Percentiles rank a stretch among this genome's conserved stretches.
Conservation (phyloP, 2,329 filamentous ascomycete genomes). For the Ophiostoma ulmi region DNA sequence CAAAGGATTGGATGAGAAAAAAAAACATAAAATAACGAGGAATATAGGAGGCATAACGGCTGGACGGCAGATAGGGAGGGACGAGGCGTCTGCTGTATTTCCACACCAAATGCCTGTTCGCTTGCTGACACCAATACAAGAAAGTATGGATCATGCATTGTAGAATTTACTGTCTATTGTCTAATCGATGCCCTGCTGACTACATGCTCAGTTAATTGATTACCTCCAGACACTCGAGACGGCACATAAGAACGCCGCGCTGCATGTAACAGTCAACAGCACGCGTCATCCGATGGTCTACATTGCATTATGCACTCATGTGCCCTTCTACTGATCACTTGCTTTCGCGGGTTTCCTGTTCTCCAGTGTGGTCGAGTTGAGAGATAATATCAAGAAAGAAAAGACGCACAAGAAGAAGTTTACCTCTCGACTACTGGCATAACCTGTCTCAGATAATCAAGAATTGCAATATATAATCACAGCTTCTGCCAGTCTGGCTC, state of each 20-base stretch:
- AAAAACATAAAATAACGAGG: not conserved
- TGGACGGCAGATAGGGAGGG: slow-evolving; percentile 13
- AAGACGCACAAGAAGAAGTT: not conserved
- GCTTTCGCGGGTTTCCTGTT: not conserved
- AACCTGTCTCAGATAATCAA: not conserved
- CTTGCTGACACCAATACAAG: slow-evolving; percentile 25
- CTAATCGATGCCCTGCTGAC: not conserved
- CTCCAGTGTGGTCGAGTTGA: not conserved
- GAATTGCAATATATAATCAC: not conserved
- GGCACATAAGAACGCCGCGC: not conserved
- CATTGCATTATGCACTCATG: not conserved
- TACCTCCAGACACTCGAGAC: not conserved
- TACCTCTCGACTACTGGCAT: not conserved
- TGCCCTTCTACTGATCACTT: not conserved
- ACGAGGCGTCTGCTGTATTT: slow-evolving; percentile 23
- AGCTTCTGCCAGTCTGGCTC: not conserved
- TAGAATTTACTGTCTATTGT: not conserved
- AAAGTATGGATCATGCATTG: not conserved
- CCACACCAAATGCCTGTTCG: slow-evolving; percentile 26
- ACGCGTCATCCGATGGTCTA: slow-evolving; percentile 8
- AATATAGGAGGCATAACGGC: not conserved
- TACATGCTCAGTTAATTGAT: not conserved
- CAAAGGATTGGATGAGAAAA: not conserved
- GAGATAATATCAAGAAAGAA: not conserved
- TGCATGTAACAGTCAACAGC: not conserved